These are phyloP conservation scores for Calonectria ilicicola DNA, from an alignment of 2,329 filamentous ascomycete species.

Conservation along the genomic window DNA sequence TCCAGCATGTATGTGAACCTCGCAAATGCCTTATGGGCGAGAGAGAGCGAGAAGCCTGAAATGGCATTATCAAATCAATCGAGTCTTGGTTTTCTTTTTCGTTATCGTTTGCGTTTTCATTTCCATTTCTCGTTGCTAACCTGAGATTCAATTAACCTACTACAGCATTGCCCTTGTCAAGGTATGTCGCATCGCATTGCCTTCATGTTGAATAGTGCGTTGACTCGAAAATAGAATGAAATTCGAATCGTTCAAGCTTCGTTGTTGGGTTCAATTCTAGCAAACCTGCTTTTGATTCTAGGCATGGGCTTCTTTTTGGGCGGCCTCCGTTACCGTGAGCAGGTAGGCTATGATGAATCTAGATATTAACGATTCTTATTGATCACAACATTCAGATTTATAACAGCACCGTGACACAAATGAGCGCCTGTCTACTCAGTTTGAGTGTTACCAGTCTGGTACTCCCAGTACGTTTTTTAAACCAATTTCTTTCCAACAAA, in stretches of 20 bases:
- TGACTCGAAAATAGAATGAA: constrained; percentile 66
- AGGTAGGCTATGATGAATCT: constrained; percentile 58
- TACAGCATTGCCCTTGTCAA: constrained; percentile 81
- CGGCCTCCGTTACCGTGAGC: constrained; percentile 87
- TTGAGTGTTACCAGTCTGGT: constrained; percentile 90
- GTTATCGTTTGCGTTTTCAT: not conserved
- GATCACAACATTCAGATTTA: constrained; percentile 71
- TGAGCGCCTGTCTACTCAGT: constrained; percentile 93
- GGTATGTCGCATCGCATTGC: constrained; percentile 42
- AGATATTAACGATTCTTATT: not conserved
- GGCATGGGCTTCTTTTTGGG: constrained; percentile 93
- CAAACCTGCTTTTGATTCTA: constrained; percentile 88
- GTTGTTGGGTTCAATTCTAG: constrained; percentile 87
- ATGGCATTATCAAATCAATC: constrained; percentile 30
- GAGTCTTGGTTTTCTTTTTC: constrained; percentile 33
- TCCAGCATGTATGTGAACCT: constrained; percentile 64
- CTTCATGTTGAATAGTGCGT: not conserved
- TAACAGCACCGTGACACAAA: constrained; percentile 94
- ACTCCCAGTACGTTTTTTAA: constrained; percentile 71
- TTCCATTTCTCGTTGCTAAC: constrained; percentile 27
- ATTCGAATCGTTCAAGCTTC: constrained; percentile 94
- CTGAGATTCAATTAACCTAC: constrained; percentile 33
- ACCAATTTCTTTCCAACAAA: constrained; percentile 27
- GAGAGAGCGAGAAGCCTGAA: constrained; percentile 26
- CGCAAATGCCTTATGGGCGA: constrained; percentile 14